phyloP scores from a whole-genome alignment of 2,329 filamentous ascomycete genomes.

The Trichoderma gracile region DNA sequence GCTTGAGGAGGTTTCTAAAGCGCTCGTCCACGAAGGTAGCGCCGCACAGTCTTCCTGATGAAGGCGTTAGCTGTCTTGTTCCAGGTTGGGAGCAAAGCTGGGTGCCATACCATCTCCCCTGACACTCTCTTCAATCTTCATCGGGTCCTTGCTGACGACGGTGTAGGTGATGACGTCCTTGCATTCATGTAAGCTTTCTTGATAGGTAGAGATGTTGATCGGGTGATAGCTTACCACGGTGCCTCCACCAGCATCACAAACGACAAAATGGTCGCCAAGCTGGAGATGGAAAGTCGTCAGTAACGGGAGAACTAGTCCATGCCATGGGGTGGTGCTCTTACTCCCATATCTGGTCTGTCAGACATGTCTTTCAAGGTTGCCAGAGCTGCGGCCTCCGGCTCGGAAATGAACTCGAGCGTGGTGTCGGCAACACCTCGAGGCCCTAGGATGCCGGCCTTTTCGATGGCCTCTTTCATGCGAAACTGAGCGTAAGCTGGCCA shows the following conservation, averaged over 20 bases:
- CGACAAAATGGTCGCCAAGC: slow-evolving; percentile 33
- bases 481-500: slow-evolving; percentile 45
- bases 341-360: slow-evolving; percentile 30
- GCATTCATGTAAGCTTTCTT: neutral
- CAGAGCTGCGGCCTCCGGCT: slow-evolving; percentile 50
- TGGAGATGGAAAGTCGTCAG: slow-evolving; percentile 10
- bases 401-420: slow-evolving; percentile 40
- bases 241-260: slow-evolving; percentile 43
- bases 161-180: slow-evolving; percentile 47
- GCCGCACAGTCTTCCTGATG: slow-evolving; percentile 42
- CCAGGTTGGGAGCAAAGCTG: neutral
- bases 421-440: slow-evolving; percentile 35
- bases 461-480: slow-evolving; percentile 42
- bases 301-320: neutral
- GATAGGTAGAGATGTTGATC: too few species aligned
- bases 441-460: slow-evolving; percentile 41
- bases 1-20: slow-evolving; percentile 37
- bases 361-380: slow-evolving; percentile 38
- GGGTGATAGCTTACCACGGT: slow-evolving; percentile 35
- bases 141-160: slow-evolving; percentile 29
- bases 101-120: slow-evolving; percentile 31
- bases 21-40: slow-evolving; percentile 44
- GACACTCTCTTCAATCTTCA: slow-evolving; percentile 41
- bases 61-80: neutral
- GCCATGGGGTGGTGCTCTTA: neutral